A percentile compares a stretch with the other conserved stretches of the same genome.
These are phyloP conservation scores for Salix koriyanagi DNA, from an alignment of 345 rosid species.

Conservation along the genomic window DNA sequence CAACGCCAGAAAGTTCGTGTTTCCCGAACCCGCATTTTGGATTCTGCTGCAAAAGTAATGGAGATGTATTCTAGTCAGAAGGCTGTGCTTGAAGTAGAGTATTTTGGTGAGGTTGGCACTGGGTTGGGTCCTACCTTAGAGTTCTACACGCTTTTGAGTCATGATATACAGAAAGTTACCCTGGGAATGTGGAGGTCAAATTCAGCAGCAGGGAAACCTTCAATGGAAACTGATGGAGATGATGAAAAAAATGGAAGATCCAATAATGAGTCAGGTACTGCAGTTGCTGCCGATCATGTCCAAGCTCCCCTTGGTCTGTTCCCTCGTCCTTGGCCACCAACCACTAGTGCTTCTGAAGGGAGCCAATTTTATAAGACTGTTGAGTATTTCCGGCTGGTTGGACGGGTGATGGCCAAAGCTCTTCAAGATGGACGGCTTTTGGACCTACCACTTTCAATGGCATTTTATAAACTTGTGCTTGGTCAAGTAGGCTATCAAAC, in stretches of 20 bases:
- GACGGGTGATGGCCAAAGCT: constrained; percentile 98
- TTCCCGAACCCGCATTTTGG: constrained; percentile 89
- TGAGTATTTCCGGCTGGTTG: constrained; percentile 85
- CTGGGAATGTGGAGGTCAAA: constrained; percentile 95
- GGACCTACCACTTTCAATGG: constrained; percentile 78
- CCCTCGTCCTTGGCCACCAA: constrained; percentile 91
- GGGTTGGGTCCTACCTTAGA: constrained; percentile 98
- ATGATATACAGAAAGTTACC: constrained; percentile 74
- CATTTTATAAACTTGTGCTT: constrained; percentile 83
- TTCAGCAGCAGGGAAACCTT: constrained; percentile 40
- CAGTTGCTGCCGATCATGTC: constrained; percentile 44
- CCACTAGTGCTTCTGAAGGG: constrained; percentile 65
- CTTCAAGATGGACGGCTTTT: constrained; percentile 98
- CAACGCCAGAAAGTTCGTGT: constrained; percentile 99
- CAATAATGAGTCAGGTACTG: constrained; percentile 21
- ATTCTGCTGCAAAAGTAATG: constrained; percentile 99
- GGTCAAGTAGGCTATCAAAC: constrained; percentile 63
- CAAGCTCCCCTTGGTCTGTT: constrained; percentile 87
- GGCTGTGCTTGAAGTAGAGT: constrained; percentile 98
- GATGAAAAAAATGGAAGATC: constrained; percentile 46
- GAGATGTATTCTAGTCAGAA: constrained; percentile 99
- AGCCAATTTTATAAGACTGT: constrained; percentile 60
- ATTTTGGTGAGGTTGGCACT: constrained; percentile 99
- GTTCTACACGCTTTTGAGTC: constrained; percentile 93
- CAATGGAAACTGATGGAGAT: constrained; percentile 57